Evolutionary conservation across 257 asterid species (phyloP).

Genomic region (Mentha longifolia): DNA sequence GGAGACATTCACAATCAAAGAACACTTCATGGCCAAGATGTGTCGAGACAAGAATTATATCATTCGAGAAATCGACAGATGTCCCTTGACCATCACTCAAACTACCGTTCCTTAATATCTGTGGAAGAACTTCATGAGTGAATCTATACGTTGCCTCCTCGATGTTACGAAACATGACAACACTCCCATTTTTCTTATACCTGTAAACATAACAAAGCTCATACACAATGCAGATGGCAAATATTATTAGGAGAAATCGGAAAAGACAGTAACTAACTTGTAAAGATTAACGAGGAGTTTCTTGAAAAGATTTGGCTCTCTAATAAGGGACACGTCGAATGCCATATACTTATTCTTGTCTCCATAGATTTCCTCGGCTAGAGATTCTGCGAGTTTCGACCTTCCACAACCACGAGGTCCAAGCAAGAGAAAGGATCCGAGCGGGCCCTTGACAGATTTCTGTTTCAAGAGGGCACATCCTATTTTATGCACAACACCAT

Average conservation of each 20-base stretch:
- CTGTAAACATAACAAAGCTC: slow-evolving; percentile 7
- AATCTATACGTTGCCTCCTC: slow-evolving; percentile 3
- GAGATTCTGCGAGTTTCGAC: slow-evolving; percentile 27
- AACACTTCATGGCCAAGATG: slow-evolving; percentile 26
- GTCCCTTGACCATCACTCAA: not conserved
- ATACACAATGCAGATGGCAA: too few relatives aligned
- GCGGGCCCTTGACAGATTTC: slow-evolving; percentile 5
- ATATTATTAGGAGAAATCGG: too few relatives aligned
- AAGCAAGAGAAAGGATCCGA: slow-evolving; percentile 29
- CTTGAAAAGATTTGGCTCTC: not conserved
- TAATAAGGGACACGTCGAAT: slow-evolving; percentile 16
- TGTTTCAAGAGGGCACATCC: slow-evolving; percentile 18
- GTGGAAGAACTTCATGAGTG: not conserved
- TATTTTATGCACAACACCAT: slow-evolving; percentile 17
- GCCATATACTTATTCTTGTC: slow-evolving; percentile 12
- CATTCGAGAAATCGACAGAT: slow-evolving; percentile 20
- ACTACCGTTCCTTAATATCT: not conserved
- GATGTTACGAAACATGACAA: slow-evolving; percentile 28
- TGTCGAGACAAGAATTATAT: slow-evolving; percentile 27
- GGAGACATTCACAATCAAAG: slow-evolving; percentile 20
- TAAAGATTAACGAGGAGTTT: not conserved
- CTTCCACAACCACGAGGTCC: slow-evolving; percentile 31
- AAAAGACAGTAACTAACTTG: too few relatives aligned
- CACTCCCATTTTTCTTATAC: slow-evolving; percentile 10
- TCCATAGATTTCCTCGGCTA: slow-evolving; percentile 25